Base-by-base conservation (phyloP, 495 filamentous ascomycete genomes). In the Aspergillus campestris region DNA sequence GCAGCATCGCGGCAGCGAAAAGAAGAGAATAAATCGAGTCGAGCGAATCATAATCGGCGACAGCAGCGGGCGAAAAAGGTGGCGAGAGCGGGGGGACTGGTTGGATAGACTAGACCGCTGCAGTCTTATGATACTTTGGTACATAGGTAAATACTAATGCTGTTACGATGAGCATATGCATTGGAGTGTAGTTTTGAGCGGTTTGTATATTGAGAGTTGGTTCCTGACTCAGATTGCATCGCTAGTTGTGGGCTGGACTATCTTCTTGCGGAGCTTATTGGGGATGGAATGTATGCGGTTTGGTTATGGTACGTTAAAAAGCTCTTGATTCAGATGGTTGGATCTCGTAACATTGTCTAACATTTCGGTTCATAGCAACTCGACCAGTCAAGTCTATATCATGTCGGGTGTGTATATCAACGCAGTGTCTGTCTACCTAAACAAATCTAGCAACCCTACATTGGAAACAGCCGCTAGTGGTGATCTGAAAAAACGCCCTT, bases 61-160 rank as follows among this genome's bases (percentile, higher is more conserved):
- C 80, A 89, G 46, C 81, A 84, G 57, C 66, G 83, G 32, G 83
- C 86, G 41, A 84, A 71, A 62, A 92, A 92, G 71, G 86, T 91
- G 73, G 81, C 79, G 13, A 73, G 81, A 32, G 77, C 75, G 32
- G 77, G 72, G 13, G 80, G 48, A 18, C 37, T 54, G 45, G 42
- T 52, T 35, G 55, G 48, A 35, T 56, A 38, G 18, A 24, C 18
- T 24, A 24, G 18, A 24, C 18, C 18, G 4, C 4, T 24, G 18
- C 18, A 24, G 4, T 24, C 1, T 24, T 24, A 43, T 31, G 10
- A 32, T 32, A 27, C 9, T 31, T 24, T 2, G 18, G 18, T 24
- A 24, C 1, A 24, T 24, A 24, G 18, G 18, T 24, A 24, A 24
- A 24, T 24, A 24, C 18, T 12, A 34, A 34, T 5, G 32, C 32